phyloP scores from a whole-genome alignment of 2,329 filamentous ascomycete genomes.

The Sarocladiaceae sp. region DNA sequence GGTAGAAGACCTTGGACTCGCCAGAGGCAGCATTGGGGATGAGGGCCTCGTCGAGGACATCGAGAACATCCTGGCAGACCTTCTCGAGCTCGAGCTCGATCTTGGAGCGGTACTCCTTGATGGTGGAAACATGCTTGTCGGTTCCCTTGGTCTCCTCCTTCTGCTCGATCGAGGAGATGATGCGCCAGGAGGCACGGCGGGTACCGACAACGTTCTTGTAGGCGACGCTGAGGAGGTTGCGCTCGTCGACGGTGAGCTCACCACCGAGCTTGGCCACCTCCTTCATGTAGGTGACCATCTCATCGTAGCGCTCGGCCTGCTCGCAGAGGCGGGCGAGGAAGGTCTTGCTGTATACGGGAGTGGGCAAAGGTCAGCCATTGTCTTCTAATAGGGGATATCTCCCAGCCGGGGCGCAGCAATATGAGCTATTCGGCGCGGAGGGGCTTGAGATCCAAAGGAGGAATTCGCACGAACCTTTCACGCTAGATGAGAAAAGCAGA shows the following conservation, averaged over 20 bases:
- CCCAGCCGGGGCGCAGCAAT: slow-evolving; percentile 9
- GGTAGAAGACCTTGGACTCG: slow-evolving; percentile 99
- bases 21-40: slow-evolving; percentile 94
- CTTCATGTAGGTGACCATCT: slow-evolving; percentile 99
- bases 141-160: slow-evolving; percentile 99
- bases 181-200: slow-evolving; percentile 96
- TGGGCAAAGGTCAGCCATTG: slow-evolving; percentile 7
- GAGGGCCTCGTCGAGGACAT: slow-evolving; percentile 86
- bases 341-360: slow-evolving; percentile 69
- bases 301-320: slow-evolving; percentile 99
- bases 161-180: slow-evolving; percentile 99
- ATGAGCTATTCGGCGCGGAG: slow-evolving; percentile 7
- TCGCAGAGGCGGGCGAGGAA: slow-evolving; percentile 99
- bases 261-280: slow-evolving; percentile 86
- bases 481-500: slow-evolving; percentile 42
- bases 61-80: slow-evolving; percentile 96
- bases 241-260: slow-evolving; percentile 90
- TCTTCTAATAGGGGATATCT: slow-evolving; percentile 6
- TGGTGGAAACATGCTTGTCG: slow-evolving; percentile 88
- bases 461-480: slow-evolving; percentile 53
- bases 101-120: slow-evolving; percentile 97
- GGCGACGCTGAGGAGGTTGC: slow-evolving; percentile 95
- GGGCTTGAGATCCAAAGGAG: slow-evolving; percentile 6
- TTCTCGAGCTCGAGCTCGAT: slow-evolving; percentile 96
- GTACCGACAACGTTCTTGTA: slow-evolving; percentile 99